Evolutionary conservation across 2,329 filamentous ascomycete species (phyloP), one percentile per base, ranked within the genome.

Genomic region (Stagonosporopsis chrysanthemi): DNA sequence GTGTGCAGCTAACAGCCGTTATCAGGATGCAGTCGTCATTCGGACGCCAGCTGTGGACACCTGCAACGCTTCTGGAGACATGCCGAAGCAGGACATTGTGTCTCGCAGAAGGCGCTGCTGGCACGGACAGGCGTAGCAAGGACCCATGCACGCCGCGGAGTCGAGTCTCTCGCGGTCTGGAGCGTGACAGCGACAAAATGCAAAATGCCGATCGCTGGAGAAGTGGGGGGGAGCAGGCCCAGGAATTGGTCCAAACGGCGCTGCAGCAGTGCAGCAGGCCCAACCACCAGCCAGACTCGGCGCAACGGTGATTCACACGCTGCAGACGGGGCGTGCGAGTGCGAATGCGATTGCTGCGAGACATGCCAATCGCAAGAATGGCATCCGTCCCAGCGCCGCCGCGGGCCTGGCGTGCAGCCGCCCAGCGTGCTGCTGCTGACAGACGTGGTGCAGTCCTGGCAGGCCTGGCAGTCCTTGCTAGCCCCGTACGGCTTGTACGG

Each of bases 1-100:
- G 31, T 23, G 17, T 31, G 47, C 41, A 51, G 33, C 50, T 58
- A 62, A 41, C 35, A 55, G 51, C 51, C 56, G 51, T 50, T 60
- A 44, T 15, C 42, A 52, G 47, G 26, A 31, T 26, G 19, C 33
- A 19, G 19, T 19, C 19, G 19, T 19, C 19, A 19, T 19, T 19
- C 19, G 19, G 19, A 19, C 19, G 19, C 24, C 42, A n/a, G 15
- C 11, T 40, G 19, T 19, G 19, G 19, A 19, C 19, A n/a, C 6
- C n/a, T 14, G 33, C 24, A 1, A 8, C 41, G 41, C 35, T 36
- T 41, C 29, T 31, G 36, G 24, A 22, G 24, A 17, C 36, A 15
- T 43, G 42, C 52, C 31, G 54, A 57, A 52, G 42, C 47, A 56
- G 43, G 29, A 38, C 48, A 24, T 19, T 19, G 19, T 19, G 19